Base-by-base conservation (phyloP, 1,284 basidiomycete genomes). In the Ganoderma sinense region DNA sequence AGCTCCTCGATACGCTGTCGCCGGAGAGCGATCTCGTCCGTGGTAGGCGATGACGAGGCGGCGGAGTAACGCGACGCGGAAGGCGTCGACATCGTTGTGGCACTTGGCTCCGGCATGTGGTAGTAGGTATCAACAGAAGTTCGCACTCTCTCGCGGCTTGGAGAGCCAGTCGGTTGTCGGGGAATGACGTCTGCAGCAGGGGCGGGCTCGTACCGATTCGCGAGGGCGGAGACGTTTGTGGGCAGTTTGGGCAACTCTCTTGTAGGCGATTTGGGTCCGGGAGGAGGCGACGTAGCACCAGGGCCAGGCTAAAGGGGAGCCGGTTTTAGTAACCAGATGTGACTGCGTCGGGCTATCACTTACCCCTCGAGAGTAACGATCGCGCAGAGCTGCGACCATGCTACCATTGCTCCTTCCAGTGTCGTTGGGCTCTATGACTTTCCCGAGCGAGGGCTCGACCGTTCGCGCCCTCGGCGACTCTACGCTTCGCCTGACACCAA, bases 311-410 rank as follows among this genome's bases (percentile, higher is more conserved):
- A 26, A 62, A 36, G 65, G 63, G 26, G 31, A 20, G 31, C 41
- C 53, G 48, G 18, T n/a, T 8, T 64, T 58, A 68, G 60, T 58
- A 68, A 36, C 23, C 4, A 43, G 11, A 1, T 5, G 63, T 33
- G 58, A 23, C 64, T 36, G 43, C 48, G 71, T 33, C 39, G 40
- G 26, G 61, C 18, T 26, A 66, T 43, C 51, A 82, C 88, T 62
- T 73, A 93, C 92, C 66, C 78, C 82, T 62, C 82, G 84, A 33
- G 86, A 84, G 75, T 91, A 94, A 67, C 86, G 86, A 74, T 86
- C 87, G 43, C 90, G 85, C 83, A 94, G 88, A 0, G 88, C 87
- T 59, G 92, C 90, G 48, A 94, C 91, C 36, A 90, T 80, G 74
- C 88, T 90, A 18, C 85, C 87, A 41, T 78, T 85, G 71, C 87